Evolutionary conservation across 352 stramenopile genomes (phyloP).

Genomic region (Pythium rhizo-oryzae): DNA sequence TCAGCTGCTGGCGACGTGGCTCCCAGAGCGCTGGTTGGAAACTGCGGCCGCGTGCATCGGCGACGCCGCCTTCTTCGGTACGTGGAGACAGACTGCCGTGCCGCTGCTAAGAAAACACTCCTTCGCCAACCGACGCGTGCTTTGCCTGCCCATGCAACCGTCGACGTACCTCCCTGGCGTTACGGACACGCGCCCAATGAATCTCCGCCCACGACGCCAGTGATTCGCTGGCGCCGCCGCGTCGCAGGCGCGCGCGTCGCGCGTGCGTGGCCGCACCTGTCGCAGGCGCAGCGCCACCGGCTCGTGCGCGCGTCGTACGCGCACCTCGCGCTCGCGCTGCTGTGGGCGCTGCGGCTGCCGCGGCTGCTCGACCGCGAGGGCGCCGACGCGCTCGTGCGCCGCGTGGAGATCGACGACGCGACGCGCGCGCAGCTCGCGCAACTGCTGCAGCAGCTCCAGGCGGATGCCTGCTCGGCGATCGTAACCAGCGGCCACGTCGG

Average conservation of each 20-base stretch:
- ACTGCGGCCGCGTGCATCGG: constrained; percentile 34
- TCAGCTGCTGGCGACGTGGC: constrained; percentile 35
- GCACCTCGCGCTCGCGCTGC: constrained; percentile 35
- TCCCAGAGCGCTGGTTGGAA: constrained; percentile 41
- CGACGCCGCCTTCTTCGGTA: constrained; percentile 58
- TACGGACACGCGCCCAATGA: constrained; percentile 11
- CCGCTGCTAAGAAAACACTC: too few species aligned
- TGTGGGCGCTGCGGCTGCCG: constrained; percentile 57
- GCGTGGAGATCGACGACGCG: constrained; percentile 28
- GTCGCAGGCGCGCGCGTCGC: constrained; percentile 44
- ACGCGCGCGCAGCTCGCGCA: constrained; percentile 8
- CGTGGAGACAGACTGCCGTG: constrained; percentile 10
- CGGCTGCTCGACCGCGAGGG: constrained; percentile 19
- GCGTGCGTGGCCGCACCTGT: constrained; percentile 26
- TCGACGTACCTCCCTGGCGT: constrained; percentile 5
- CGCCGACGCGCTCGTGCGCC: constrained; percentile 18
- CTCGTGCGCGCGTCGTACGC: constrained; percentile 36
- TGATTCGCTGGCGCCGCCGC: constrained; percentile 46
- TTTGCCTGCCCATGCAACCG: neutral
- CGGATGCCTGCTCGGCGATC: constrained; percentile 33
- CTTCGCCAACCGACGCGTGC: neutral
- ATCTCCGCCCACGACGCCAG: constrained; percentile 25
- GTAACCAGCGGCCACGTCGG: constrained; percentile 51
- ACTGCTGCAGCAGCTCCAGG: neutral
- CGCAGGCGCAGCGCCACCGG: constrained; percentile 20